A percentile compares a stretch with the other conserved stretches of the same genome.
Conservation (phyloP, 2,329 filamentous ascomycete species). For the Cryphonectria carpinicola region DNA sequence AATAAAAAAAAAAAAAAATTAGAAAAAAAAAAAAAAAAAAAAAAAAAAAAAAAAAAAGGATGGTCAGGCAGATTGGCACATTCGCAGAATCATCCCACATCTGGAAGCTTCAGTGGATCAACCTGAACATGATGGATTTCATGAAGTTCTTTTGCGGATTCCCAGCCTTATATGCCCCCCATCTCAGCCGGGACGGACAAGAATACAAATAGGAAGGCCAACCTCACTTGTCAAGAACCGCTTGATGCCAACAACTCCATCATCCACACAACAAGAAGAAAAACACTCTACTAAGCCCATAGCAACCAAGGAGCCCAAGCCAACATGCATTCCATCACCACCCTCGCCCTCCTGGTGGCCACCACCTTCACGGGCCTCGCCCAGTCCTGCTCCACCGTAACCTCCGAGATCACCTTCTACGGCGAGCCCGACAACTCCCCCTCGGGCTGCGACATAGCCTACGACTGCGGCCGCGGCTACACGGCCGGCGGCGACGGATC, state of each 20-base stretch:
- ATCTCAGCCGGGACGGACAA: background rate
- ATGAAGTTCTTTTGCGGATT: too few species aligned
- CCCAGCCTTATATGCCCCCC: background rate
- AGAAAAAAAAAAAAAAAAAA: too few species aligned
- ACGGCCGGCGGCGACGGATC: conserved; percentile 47
- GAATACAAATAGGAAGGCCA: background rate
- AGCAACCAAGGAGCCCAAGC: background rate
- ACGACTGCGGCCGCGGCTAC: conserved; percentile 41
- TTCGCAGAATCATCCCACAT: background rate
- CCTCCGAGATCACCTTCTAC: conserved; percentile 44
- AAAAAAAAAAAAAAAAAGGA: background rate
- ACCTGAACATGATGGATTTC: background rate
- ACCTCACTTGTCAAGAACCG: background rate
- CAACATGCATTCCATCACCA: background rate
- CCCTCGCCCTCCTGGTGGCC: background rate
- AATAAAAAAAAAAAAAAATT: too few species aligned
- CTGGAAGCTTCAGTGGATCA: background rate
- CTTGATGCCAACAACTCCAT: background rate
- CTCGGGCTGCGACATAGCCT: conserved; percentile 40
- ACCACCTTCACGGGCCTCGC: background rate
- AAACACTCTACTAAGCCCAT: background rate
- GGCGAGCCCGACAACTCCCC: conserved; percentile 46
- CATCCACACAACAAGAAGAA: background rate
- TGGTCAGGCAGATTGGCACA: background rate
- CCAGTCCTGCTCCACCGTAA: conserved; percentile 33